These are phyloP conservation scores for Puccinia polysora DNA, from an alignment of 1,284 basidiomycete genomes.

Conservation along the genomic window DNA sequence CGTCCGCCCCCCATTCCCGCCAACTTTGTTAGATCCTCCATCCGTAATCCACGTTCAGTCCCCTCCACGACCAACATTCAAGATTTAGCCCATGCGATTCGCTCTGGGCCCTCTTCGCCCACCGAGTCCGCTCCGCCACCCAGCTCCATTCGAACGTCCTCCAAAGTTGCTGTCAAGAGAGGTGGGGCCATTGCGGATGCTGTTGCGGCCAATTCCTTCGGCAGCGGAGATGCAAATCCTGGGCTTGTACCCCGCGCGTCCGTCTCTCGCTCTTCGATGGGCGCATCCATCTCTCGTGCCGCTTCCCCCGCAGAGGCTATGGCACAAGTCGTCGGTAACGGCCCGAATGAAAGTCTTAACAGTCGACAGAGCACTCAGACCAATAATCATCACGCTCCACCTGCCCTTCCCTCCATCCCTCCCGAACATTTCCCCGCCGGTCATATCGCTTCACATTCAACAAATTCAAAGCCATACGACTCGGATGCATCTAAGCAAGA, in stretches of 20 bases:
- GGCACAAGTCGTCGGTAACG: conserved; percentile 37
- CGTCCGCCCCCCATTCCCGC: conserved; percentile 18
- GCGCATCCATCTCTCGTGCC: conserved; percentile 36
- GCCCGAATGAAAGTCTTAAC: conserved; percentile 10
- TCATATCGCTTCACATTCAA: background rate
- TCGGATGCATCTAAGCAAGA: background rate
- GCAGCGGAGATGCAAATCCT: conserved; percentile 3
- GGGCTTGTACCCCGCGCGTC: conserved; percentile 32
- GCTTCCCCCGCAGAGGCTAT: conserved; percentile 43
- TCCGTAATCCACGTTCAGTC: conserved; percentile 32
- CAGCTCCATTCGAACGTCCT: conserved; percentile 15
- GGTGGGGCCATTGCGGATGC: conserved; percentile 41
- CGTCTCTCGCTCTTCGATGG: conserved; percentile 24
- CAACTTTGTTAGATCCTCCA: conserved; percentile 40
- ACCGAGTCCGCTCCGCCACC: conserved; percentile 9
- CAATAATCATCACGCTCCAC: conserved; percentile 10
- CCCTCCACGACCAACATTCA: conserved; percentile 39
- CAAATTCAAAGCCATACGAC: conserved; percentile 17
- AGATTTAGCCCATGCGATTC: conserved; percentile 42
- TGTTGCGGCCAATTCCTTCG: conserved; percentile 32
- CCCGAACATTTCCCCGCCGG: background rate
- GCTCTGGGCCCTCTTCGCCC: conserved; percentile 33
- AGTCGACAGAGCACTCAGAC: conserved; percentile 14
- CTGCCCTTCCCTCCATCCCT: background rate
- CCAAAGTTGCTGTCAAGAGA: conserved; percentile 35